Evolutionary conservation across 495 filamentous ascomycete species (phyloP).

Genomic region (Neurospora africana): DNA sequence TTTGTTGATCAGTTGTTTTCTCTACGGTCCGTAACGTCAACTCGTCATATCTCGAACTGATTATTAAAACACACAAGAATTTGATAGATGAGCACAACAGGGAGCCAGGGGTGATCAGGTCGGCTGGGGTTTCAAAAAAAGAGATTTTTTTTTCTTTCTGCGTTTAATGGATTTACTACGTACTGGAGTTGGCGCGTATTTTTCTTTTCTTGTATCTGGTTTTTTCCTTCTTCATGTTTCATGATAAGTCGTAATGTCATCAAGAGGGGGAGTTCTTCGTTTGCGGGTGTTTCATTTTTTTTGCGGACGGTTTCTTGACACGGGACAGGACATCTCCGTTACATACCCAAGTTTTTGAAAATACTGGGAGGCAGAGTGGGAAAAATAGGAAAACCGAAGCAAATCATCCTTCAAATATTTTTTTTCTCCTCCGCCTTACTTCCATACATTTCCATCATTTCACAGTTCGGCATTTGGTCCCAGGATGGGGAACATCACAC

Average conservation of each 20-base stretch:
- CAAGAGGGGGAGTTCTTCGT: not conserved
- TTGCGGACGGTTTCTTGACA: not conserved
- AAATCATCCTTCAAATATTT: not conserved
- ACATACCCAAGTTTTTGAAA: not conserved
- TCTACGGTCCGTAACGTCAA: constrained; percentile 15
- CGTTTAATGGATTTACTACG: constrained; percentile 3
- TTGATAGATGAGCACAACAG: constrained; percentile 17
- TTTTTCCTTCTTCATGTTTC: not conserved
- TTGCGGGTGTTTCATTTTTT: not conserved
- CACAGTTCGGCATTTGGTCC: not conserved
- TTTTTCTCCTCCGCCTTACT: not conserved
- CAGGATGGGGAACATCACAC: not conserved
- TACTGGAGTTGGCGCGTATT: constrained; percentile 17
- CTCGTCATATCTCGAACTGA: constrained; percentile 27
- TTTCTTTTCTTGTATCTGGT: constrained; percentile 5
- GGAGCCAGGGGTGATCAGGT: constrained; percentile 1
- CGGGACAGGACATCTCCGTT: not conserved
- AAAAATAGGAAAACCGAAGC: not conserved
- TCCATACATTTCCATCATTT: not conserved
- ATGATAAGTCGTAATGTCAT: not conserved
- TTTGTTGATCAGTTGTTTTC: constrained; percentile 32
- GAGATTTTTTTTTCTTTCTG: constrained; percentile 9
- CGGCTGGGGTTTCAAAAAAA: constrained; percentile 19
- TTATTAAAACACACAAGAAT: constrained; percentile 15
- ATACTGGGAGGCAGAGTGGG: not conserved